These are phyloP conservation scores for Pseudoscleropodium purum DNA, from an alignment of 225 moss, liverwort and hornwort genomes.

Conservation along the genomic window DNA sequence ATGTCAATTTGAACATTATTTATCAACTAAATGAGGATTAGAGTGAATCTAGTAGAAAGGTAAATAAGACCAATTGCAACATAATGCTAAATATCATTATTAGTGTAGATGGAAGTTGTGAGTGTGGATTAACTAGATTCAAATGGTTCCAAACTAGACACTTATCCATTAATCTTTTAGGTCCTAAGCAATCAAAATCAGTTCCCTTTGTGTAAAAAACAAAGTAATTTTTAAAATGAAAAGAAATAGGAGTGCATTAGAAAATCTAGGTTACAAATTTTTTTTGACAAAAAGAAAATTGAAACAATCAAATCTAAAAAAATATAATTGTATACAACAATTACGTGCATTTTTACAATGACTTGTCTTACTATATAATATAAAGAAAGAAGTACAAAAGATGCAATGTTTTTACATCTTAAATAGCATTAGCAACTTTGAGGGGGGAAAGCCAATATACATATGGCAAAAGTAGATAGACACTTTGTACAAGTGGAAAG, in stretches of 20 bases:
- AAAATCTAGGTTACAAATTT: neutral
- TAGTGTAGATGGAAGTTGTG: neutral
- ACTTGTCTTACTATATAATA: neutral
- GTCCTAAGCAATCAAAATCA: neutral
- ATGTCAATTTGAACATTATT: neutral
- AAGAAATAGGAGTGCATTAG: neutral
- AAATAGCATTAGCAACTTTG: no score
- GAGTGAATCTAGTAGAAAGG: neutral
- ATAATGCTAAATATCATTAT: neutral
- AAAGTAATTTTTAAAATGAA: neutral
- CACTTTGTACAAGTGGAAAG: no score
- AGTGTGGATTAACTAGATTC: neutral
- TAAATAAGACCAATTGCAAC: neutral
- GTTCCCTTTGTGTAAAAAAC: neutral
- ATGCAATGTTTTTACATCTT: accelerated
- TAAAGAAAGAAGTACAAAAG: neutral
- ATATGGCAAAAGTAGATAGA: no score
- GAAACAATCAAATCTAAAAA: neutral
- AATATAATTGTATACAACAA: no score
- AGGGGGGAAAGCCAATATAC: no score
- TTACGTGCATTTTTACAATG: no score
- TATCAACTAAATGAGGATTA: neutral
- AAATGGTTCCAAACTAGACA: neutral
- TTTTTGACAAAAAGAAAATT: neutral
- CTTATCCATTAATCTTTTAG: neutral